Conservation (phyloP, 2,329 filamentous ascomycete genomes). For the Trichoderma hamatum region DNA sequence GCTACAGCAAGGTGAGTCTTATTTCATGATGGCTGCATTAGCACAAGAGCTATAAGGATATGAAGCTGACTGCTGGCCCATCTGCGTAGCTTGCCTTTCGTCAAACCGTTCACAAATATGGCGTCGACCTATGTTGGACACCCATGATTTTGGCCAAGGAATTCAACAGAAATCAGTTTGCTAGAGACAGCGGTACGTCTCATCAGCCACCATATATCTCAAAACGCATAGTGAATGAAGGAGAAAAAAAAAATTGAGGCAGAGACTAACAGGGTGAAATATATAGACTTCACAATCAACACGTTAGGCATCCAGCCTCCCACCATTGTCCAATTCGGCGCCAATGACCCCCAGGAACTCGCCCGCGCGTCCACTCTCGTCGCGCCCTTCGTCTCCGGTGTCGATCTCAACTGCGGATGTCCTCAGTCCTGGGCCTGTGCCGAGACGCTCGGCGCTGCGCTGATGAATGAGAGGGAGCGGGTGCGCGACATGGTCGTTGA, state of each 20-base stretch:
- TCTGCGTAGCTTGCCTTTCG: slow-evolving; percentile 65
- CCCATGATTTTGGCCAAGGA: slow-evolving; percentile 73
- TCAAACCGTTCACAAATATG: slow-evolving; percentile 66
- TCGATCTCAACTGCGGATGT: slow-evolving; percentile 74
- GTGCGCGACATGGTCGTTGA: slow-evolving; percentile 67
- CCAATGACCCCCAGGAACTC: slow-evolving; percentile 63
- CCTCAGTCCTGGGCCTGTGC: slow-evolving; percentile 74
- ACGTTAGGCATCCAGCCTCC: slow-evolving; percentile 56
- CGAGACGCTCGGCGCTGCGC: slow-evolving; percentile 67
- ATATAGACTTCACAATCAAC: slow-evolving; percentile 63
- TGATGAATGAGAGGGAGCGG: slow-evolving; percentile 66
- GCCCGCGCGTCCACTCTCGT: slow-evolving; percentile 64
- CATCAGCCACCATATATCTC: neutral
- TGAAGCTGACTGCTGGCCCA: slow-evolving; percentile 26
- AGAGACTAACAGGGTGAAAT: neutral
- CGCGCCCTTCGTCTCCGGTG: slow-evolving; percentile 63
- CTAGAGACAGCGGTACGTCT: slow-evolving; percentile 61
- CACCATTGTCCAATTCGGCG: slow-evolving; percentile 69
- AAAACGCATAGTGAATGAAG: neutral
- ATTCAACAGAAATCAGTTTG: slow-evolving; percentile 64
- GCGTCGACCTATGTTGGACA: slow-evolving; percentile 69
- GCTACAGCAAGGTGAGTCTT: slow-evolving; percentile 58
- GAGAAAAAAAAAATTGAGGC: neutral
- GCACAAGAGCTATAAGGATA: neutral
- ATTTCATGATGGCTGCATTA: neutral